Percentiles rank a stretch among this genome's conserved stretches.
phyloP scores from a whole-genome alignment of 768 basidiomycete species.

The Gautieria morchelliformis region DNA sequence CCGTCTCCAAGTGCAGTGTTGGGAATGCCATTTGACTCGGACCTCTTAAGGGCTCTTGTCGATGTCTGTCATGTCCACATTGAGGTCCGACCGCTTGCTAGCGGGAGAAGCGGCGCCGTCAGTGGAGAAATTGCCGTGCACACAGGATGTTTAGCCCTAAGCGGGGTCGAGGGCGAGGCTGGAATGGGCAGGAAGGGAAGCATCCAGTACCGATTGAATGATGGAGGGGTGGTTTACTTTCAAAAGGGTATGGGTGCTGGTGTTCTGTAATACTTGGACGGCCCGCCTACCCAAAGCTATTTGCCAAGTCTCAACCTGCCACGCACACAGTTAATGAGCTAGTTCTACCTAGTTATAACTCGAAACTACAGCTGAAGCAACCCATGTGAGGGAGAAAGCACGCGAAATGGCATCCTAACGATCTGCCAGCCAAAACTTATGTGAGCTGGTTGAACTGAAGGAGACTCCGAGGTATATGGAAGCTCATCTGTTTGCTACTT shows the following conservation, averaged over 20 bases:
- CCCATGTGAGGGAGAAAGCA: too few relatives aligned
- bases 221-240: conserved; percentile 58
- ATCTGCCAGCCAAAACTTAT: too few relatives aligned
- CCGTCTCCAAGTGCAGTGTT: background rate
- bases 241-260: conserved; percentile 60
- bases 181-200: conserved; percentile 43
- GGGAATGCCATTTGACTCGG: conserved; percentile 38
- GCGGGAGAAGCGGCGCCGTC: conserved; percentile 68
- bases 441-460: too few relatives aligned
- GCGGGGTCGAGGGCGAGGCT: conserved; percentile 18
- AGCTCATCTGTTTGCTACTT: too few relatives aligned
- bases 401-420: too few relatives aligned
- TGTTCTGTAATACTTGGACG: conserved; percentile 36
- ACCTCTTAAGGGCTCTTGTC: conserved; percentile 50
- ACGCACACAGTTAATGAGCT: too few relatives aligned
- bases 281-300: too few relatives aligned
- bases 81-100: conserved; percentile 61
- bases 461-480: too few relatives aligned
- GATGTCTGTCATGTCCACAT: conserved; percentile 61
- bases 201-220: conserved; percentile 64
- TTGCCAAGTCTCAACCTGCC: too few relatives aligned
- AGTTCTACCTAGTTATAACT: too few relatives aligned
- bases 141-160: conserved; percentile 23
- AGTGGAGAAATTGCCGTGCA: conserved; percentile 74
- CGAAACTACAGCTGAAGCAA: too few relatives aligned